Evolutionary conservation across 768 basidiomycete genomes (phyloP), one percentile per base, ranked within the genome.

Genomic region (Leccinum barrowsii): DNA sequence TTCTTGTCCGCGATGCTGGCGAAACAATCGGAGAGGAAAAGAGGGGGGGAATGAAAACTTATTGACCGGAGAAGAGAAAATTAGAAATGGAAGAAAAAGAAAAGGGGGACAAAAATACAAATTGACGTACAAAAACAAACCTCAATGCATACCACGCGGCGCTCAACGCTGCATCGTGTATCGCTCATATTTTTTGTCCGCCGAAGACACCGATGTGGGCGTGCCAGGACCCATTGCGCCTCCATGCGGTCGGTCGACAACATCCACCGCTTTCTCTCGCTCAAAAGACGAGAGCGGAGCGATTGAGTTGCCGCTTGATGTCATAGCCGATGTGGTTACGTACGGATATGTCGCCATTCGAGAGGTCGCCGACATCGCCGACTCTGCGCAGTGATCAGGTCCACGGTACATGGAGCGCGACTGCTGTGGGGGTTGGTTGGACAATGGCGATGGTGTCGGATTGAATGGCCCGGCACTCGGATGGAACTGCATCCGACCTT

Each of bases 201-300:
- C 57, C 21, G 76, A 75, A 17, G 79, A 42, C 10, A 40, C 37
- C 17, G 40, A 76, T 13, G 81, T 73, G n/a, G 79, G 73, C 48
- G 82, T 77, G 13, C 24, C 21, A 50, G 81, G 68, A 51, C 81
- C 75, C 24, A 42, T 19, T 1, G 40, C 2, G 6, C 40, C 10
- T 11, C 40, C 40, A 42, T 42, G 40, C 10, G 40, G 40, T 19
- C 40, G 40, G 10, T 42, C 40, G 10, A 42, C 40, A 11, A 11
- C n/a, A 42, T 83, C 82, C 50, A 78, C 75, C n/a, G 78, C 80
- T 59, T 77, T 76, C 48, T 84, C 83, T 61, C 84, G 77, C 67
- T 86, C 84, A 67, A 79, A 86, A 0, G 82, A 80, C 40, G 82
- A 59, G 1, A 69, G 56, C 15, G 71, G 70, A 17, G 68, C 40